These are phyloP conservation scores for Thelephora terrestris DNA, from an alignment of 1,284 basidiomycete genomes.

Conservation along the genomic window DNA sequence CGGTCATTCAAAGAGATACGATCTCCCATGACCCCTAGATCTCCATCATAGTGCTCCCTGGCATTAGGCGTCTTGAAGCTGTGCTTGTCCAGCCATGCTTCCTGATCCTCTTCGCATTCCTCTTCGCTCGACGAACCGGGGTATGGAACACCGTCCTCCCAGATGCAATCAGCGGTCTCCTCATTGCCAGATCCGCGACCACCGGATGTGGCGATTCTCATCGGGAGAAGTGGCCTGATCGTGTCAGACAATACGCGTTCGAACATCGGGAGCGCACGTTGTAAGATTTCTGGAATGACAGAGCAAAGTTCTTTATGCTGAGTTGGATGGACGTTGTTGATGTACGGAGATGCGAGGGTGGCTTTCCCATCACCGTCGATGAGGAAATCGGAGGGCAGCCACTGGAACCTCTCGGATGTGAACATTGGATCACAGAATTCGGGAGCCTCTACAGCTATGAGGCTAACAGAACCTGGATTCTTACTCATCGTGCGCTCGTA, in stretches of 20 bases:
- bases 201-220: not conserved
- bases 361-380: constrained; percentile 3
- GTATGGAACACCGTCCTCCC: not conserved
- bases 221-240: not conserved
- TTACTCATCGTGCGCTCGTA: constrained; percentile 5
- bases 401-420: constrained; percentile 6
- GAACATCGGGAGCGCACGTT: constrained; percentile 9
- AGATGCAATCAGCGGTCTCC: not conserved
- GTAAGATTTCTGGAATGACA: constrained; percentile 4
- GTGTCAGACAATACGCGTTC: constrained; percentile 9
- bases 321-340: constrained; percentile 10
- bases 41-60: not conserved
- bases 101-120: not conserved
- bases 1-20: constrained; percentile 6
- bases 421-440: not conserved
- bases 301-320: not conserved
- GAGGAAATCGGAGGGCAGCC: constrained; percentile 12
- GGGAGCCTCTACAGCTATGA: not conserved
- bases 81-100: not conserved
- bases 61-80: not conserved
- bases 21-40: not conserved
- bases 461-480: not conserved
- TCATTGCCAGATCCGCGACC: not conserved
- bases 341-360: not conserved
- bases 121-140: too few species aligned